phyloP scores from a whole-genome alignment of 164 flowering plant species.

The Magnolia sinica region DNA sequence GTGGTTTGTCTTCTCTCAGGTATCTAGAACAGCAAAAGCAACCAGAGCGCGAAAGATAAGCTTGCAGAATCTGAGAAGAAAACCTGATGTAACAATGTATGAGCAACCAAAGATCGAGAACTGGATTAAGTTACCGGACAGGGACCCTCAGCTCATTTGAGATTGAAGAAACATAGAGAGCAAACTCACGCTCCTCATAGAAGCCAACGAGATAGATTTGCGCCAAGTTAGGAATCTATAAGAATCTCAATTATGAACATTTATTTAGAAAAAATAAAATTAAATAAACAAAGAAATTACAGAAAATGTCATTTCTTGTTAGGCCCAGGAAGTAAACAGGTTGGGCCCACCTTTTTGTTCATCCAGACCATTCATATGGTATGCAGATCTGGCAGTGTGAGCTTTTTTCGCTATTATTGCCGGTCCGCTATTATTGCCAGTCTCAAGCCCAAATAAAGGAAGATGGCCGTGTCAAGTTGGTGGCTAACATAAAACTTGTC shows the following conservation, averaged over 20 bases:
- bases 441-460: no score
- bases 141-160: conserved; percentile 94
- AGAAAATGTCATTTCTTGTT: no score
- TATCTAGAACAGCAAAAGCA: conserved; percentile 47
- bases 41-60: background rate
- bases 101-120: background rate
- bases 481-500: no score
- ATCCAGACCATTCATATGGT: no score
- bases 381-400: no score
- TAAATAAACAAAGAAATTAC: no score
- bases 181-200: conserved; percentile 95
- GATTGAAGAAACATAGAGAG: conserved; percentile 84
- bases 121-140: conserved; percentile 51
- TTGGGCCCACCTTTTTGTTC: no score
- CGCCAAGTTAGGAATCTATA: conserved; percentile 82
- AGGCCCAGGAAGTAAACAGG: no score
- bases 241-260: background rate
- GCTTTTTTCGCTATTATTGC: no score
- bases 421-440: no score
- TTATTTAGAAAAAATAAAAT: background rate
- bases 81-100: background rate
- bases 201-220: conserved; percentile 93
- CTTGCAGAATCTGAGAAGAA: background rate
- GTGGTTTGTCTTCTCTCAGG: conserved; percentile 92
- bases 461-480: no score